A percentile compares a stretch with the other conserved stretches of the same genome.
Conservation (phyloP, 2,329 filamentous ascomycete genomes). For the Aspergillus sp. region DNA sequence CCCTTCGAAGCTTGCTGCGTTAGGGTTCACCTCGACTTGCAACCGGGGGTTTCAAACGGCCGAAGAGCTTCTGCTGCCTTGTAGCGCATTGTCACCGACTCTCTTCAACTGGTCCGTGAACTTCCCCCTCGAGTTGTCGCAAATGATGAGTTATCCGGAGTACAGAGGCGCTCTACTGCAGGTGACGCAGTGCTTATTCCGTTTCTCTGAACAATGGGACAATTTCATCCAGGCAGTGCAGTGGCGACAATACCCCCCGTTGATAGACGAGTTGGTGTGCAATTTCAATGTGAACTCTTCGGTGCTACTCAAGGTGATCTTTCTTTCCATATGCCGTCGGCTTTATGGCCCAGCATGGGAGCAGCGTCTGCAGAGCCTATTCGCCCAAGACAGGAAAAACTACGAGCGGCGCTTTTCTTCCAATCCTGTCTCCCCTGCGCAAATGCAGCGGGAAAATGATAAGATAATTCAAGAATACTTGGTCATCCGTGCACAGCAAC, state of each 20-base stretch:
- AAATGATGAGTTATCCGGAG: constrained; percentile 19
- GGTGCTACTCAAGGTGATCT: constrained; percentile 46
- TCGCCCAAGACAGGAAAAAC: constrained; percentile 11
- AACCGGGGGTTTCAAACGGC: constrained; percentile 29
- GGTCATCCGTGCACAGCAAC: constrained; percentile 9
- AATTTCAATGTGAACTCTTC: constrained; percentile 42
- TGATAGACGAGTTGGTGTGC: constrained; percentile 48
- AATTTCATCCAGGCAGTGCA: constrained; percentile 24
- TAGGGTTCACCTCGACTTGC: constrained; percentile 25
- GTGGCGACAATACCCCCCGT: constrained; percentile 41
- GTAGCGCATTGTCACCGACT: constrained; percentile 30
- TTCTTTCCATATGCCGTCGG: constrained; percentile 27
- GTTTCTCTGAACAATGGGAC: constrained; percentile 36
- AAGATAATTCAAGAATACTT: constrained; percentile 10
- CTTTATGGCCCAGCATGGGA: constrained; percentile 11
- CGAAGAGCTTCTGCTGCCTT: constrained; percentile 38
- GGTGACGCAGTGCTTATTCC: constrained; percentile 39
- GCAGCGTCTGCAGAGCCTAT: constrained; percentile 10
- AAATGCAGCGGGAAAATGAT: constrained; percentile 10
- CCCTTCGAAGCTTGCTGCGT: constrained; percentile 38
- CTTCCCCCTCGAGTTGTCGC: constrained; percentile 37
- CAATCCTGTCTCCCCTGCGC: constrained; percentile 1
- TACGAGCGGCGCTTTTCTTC: constrained; percentile 9
- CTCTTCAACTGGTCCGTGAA: constrained; percentile 38
- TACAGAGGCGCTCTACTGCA: constrained; percentile 24